Base-by-base conservation (phyloP, 306 rosid species). In the Purshia tridentata region DNA sequence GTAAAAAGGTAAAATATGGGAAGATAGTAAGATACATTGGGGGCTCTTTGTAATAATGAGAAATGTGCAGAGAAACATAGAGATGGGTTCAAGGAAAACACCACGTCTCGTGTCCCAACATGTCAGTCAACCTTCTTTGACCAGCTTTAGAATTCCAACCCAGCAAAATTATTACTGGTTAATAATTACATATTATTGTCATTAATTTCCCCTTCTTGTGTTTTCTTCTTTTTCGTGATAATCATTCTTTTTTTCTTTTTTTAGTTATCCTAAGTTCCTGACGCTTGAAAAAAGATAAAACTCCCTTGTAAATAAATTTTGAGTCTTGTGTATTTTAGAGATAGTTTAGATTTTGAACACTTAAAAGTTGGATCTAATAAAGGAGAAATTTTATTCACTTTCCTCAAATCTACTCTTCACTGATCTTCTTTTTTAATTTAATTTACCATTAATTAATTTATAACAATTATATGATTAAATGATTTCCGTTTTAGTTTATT, bases 71-170 rank as follows among this genome's bases (percentile, higher is more conserved):
- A 2, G 15, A 14, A 37, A 9, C 23, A 14, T 59, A 2, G 56
- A 10, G 47, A 53, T 11, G 48, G 55, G 47, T 49, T 75, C 59
- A 37, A 76, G 48, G 44, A 72, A 55, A 74, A 64, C 78, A 53
- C 82, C 62, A 10, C 66, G 69, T 56, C 77, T 63, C 64, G 81
- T 80, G 78, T 73, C 82, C 69, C 72, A 48, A 76, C 62, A 57
- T 80, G 78, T 80, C 86, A 80, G 90, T 78, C 93, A 84, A 78
- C 80, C 2, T 51, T 44, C 67, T 78, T 88, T 88, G 89, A 86
- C 93, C 56, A 54, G 19, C 87, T 74, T 82, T 80, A 55, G 70
- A 29, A 29, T 29, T 29, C 79, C 64, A 54, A 75, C 20, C 84
- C 68, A 80, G 73, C 88, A 74, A 76, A 74, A 84, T 84, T 82